Evolutionary conservation across 768 basidiomycete genomes (phyloP), one percentile per base, ranked within the genome.

Genomic region (Rossbeevera mucosa): DNA sequence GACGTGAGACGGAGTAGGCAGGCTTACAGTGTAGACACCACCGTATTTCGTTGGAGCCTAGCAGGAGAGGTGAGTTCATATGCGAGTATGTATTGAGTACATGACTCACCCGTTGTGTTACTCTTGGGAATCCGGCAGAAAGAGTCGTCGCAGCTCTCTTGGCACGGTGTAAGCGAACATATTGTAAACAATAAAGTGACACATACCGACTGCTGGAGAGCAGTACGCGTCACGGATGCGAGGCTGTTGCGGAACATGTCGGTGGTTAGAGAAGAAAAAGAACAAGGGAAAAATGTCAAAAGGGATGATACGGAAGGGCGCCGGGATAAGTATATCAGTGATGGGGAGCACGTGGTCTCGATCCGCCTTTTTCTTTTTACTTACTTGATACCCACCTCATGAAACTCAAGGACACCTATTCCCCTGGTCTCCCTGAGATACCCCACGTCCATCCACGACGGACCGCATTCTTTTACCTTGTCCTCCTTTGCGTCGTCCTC

Each of bases 1-100:
- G 43, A 3, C 20, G 48, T 42, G 45, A 31, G 41, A 47, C 48
- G 21, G 3, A 28, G 16, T 5, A 29, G 30, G 43, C 44, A 36
- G 47, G 68, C 85, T 57, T 62, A 93, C 92, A 41, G 90, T 94
- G 72, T 93, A 92, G 53, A 94, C 84, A 54, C 92, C 92, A 40
- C 94, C 94, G 64, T 94, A 93, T 74, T 94, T 94, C 47, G 89
- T 91, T 7, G 88, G 77, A 41, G 81, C 80, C 91, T 94, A 54
- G 20, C 92, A 54, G n/a, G 48, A 24, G 31, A 47, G n/a, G 36
- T 56, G 22, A 46, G 52, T 50, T 47, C 42, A 60, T 53, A 26
- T 2, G 1, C 13, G 44, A 44, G 44, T 26, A 52, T 47, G 44
- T 28, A 52, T 47, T 50, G 33, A 11, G 40, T 30, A 18, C 51